Conservation (phyloP, 257 asterid genomes). For the Solanum chilense region DNA sequence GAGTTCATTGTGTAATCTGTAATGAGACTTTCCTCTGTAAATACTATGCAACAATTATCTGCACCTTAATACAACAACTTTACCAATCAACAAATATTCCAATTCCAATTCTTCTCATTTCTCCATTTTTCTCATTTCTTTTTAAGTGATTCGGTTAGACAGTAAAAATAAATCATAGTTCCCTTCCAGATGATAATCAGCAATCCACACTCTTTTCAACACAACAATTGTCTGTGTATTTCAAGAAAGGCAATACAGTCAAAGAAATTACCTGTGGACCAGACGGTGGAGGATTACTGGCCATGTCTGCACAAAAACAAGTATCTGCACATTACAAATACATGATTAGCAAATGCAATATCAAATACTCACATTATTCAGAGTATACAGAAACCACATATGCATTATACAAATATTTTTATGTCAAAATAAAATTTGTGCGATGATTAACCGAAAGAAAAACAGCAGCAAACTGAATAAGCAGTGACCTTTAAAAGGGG, state of each 20-base stretch:
- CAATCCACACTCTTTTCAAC: neutral
- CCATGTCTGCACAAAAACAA: slow-evolving; percentile 34
- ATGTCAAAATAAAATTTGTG: neutral
- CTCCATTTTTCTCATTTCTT: neutral
- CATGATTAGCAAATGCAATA: neutral
- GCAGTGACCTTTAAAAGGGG: neutral
- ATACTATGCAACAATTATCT: neutral
- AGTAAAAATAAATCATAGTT: neutral
- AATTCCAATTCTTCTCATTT: neutral
- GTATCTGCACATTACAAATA: slow-evolving; percentile 7
- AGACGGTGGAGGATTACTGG: slow-evolving; percentile 67
- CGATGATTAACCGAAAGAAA: neutral
- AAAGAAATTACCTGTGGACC: slow-evolving; percentile 54
- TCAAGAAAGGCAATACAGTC: neutral
- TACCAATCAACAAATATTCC: neutral
- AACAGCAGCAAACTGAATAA: neutral
- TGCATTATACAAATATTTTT: neutral
- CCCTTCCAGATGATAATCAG: neutral
- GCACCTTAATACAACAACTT: neutral
- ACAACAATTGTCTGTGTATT: neutral
- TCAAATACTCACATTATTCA: neutral
- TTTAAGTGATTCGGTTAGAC: neutral
- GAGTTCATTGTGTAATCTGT: neutral
- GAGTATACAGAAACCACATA: neutral
- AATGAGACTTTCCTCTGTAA: neutral